Base-by-base conservation (phyloP, 495 filamentous ascomycete species). In the Aspergillus heteromorphus region DNA sequence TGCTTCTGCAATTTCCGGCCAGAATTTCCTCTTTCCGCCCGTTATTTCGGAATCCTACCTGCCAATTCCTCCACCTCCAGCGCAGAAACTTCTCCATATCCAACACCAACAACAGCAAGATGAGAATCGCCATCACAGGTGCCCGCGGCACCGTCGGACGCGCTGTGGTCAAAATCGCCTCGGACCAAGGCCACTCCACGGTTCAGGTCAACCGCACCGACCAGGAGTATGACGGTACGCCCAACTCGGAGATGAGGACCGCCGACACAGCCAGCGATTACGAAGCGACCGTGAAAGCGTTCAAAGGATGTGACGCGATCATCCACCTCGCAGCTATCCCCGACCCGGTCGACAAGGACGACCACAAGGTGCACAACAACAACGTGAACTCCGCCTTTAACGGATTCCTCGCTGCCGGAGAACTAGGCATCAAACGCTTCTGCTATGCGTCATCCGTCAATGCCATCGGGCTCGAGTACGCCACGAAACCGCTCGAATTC, bases 121-220 rank as follows among this genome's bases (percentile, higher is more conserved):
- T 62, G 60, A 62, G 55, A 43, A 62, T 62, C 16, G 60, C 60
- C 18, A 62, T 59, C 40, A 62, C 60, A 16, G 60, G 60, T 38
- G 60, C 60, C 16, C 56, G 60, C 34, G 60, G 60, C 42, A 51
- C 52, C 8, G 56, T 62, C 25, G 60, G 60, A 11, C 43, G 43
- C 18, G 45, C 27, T 2, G 29, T 54, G 9, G 60, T 62, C 43
- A 45, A 58, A 17, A 18, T 49, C 1, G 54, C 51, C 16, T 31
- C 55, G 17, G 43, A 53, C 2, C 49, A 43, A n/a, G 60, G 60
- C 9, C 56, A 62, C 40, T 19, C 49, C 14, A 62, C 60, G 13
- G 60, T 62, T 0, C 60, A 62, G 29, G 48, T 62, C 29, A 45
- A 62, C 48, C 59, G 59, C 18, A 58, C 59, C 4, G 34, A 55